phyloP scores from a whole-genome alignment of 345 rosid genomes.

The Bruguiera parviflora region DNA sequence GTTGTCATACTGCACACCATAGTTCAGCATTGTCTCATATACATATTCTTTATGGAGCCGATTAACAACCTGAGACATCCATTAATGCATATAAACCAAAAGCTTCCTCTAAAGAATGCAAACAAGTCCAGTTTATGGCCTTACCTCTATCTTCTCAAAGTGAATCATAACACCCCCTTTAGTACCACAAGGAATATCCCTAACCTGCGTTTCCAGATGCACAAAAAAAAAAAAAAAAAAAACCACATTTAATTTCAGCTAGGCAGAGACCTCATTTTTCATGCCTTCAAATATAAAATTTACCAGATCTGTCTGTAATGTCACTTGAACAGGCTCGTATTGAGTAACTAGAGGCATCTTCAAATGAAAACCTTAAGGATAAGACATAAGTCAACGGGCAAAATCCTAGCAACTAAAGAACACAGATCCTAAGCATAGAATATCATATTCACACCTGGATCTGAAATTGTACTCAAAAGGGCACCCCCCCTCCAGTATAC shows the following conservation, averaged over 20 bases:
- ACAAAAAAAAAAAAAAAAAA: background rate
- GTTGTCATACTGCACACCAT: conserved; percentile 80
- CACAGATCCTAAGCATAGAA: conserved; percentile 4
- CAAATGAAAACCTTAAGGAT: conserved; percentile 62
- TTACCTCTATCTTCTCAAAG: conserved; percentile 91
- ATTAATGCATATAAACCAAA: conserved; percentile 9
- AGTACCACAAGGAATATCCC: conserved; percentile 91
- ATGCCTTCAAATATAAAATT: conserved; percentile 10
- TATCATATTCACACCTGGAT: conserved; percentile 48
- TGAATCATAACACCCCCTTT: conserved; percentile 95
- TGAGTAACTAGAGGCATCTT: conserved; percentile 81
- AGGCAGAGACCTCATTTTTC: conserved; percentile 13
- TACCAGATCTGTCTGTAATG: conserved; percentile 87
- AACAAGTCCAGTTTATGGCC: background rate
- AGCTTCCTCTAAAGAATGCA: background rate
- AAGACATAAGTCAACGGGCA: background rate
- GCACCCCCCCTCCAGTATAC: conserved; percentile 98
- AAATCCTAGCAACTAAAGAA: background rate
- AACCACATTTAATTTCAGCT: conserved; percentile 3
- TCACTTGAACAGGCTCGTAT: conserved; percentile 90
- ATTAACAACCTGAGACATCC: conserved; percentile 64
- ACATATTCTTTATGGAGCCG: conserved; percentile 75
- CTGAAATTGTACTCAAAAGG: conserved; percentile 54
- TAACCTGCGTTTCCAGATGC: conserved; percentile 44
- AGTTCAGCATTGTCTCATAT: conserved; percentile 74